Evolutionary conservation across 495 filamentous ascomycete species (phyloP), one percentile per base, ranked within the genome.

Genomic region (Diplogelasinospora grovesii): DNA sequence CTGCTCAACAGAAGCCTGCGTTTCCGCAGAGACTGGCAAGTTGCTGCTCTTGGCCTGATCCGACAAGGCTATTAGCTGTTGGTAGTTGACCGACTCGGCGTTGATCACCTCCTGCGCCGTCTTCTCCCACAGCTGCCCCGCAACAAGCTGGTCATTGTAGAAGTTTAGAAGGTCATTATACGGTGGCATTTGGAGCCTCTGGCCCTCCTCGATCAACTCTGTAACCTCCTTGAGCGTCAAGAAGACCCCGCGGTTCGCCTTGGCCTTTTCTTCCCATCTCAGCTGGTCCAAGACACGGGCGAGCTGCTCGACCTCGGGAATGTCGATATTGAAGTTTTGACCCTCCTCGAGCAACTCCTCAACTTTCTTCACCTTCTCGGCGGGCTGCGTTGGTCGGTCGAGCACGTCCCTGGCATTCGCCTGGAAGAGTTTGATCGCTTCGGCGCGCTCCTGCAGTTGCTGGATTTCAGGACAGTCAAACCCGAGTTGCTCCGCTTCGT

Each of bases 381-480:
- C 79, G 31, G 70, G 57, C 22, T 64, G 63, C 32, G 69, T 68
- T 36, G 77, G 71, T 48, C 75, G 77, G 9, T 58, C 69, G 28
- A 97, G 73, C 35, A 81, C 81, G 45, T 59, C 60, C 44, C 77
- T 75, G 42, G 89, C 87, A 37, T 85, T 82, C 38, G 80, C 65
- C 63, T 90, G 89, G 67, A 93, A 99, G 47, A 79, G 78, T 49
- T 80, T 76, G 64, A 99, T 95, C 42, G 82, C 82, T 56, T 88
- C 81, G 47, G 82, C 85, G 27, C 90, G 86, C 60, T 97, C 89
- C 54, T 82, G 82, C 45, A 99, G 70, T 45, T 83, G 81, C 30
- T 75, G 73, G 59, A 95, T 95, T 68, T 99, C 90, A 34, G 85
- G 82, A 67, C 88, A 92, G 61, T 96, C 89, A 65, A 99, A 97